A percentile compares a stretch with the other conserved stretches of the same genome.
Conservation (phyloP, 208 protist species). For the Tetramitus jugosus region DNA sequence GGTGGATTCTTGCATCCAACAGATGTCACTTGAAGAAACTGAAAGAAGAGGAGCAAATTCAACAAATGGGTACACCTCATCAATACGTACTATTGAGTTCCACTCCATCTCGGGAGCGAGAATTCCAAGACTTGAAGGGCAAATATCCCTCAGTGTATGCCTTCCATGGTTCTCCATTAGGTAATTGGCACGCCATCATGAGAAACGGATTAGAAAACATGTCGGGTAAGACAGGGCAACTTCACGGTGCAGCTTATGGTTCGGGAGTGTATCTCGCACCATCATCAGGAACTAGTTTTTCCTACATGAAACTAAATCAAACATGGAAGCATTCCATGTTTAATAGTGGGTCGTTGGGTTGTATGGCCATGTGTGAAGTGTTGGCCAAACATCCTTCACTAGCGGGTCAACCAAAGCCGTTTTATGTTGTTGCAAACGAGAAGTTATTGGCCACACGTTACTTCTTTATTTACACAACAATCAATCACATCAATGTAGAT, state of each 20-base stretch:
- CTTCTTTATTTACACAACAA: conserved; percentile 36
- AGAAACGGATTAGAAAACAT: conserved; percentile 40
- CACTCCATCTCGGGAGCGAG: conserved; percentile 36
- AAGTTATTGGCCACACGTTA: conserved; percentile 38
- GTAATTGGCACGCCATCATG: conserved; percentile 50
- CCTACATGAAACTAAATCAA: conserved; percentile 29
- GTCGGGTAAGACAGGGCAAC: conserved; percentile 30
- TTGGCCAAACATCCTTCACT: too few relatives aligned
- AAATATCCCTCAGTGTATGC: conserved; percentile 36
- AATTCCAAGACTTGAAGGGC: conserved; percentile 37
- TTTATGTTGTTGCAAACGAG: conserved; percentile 30
- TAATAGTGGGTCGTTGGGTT: neutral
- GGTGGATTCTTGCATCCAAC: conserved; percentile 37
- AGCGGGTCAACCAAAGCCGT: too few relatives aligned
- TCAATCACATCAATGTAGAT: too few relatives aligned
- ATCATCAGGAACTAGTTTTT: conserved; percentile 24
- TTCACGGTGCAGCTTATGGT: conserved; percentile 45
- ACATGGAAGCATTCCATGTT: neutral
- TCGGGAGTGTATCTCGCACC: conserved; percentile 41
- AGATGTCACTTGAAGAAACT: conserved; percentile 39
- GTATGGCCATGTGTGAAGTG: neutral
- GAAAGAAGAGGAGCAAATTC: conserved; percentile 23
- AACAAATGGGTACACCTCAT: conserved; percentile 38
- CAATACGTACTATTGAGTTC: conserved; percentile 41
- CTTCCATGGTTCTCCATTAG: conserved; percentile 42